Conservation (phyloP, 371 early-diverging fungal species). For the Actinomortierella ambigua region DNA sequence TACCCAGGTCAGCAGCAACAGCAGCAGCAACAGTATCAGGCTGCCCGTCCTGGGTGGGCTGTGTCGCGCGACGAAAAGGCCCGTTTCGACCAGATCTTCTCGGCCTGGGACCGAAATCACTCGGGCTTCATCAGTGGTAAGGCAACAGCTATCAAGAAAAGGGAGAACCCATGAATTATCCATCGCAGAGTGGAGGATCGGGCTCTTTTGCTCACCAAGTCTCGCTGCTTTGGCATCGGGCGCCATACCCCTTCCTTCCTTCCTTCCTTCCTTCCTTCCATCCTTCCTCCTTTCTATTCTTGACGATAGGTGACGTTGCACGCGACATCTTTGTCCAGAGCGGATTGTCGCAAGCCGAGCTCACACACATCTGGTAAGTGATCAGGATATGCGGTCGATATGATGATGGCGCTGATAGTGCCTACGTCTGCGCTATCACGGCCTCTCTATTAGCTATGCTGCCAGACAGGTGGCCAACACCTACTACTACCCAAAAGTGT, state of each 20-base stretch:
- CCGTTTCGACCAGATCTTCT: conserved; percentile 83
- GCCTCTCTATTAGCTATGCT: too few relatives aligned
- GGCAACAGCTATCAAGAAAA: conserved; percentile 42
- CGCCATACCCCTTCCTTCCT: too few relatives aligned
- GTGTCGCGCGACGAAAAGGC: conserved; percentile 80
- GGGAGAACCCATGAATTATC: too few relatives aligned
- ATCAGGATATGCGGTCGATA: neutral
- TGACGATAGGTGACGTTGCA: conserved; percentile 68
- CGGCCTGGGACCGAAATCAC: conserved; percentile 82
- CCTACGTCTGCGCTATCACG: too few relatives aligned
- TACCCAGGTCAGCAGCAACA: neutral
- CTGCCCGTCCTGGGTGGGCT: conserved; percentile 68
- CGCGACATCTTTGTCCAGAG: conserved; percentile 86
- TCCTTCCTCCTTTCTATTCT: neutral
- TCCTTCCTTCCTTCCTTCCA: neutral
- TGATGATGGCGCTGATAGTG: conserved; percentile 1
- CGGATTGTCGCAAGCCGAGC: conserved; percentile 76
- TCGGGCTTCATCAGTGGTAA: conserved; percentile 77
- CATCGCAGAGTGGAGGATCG: too few relatives aligned
- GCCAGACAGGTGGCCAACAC: neutral
- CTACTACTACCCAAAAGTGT: too few relatives aligned
- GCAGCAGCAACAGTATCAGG: conserved; percentile 21
- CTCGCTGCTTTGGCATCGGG: too few relatives aligned
- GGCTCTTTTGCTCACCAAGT: too few relatives aligned
- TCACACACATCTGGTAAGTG: conserved; percentile 85